Conservation (phyloP, 169 alveolate genomes). For the Perkinsus olseni region DNA sequence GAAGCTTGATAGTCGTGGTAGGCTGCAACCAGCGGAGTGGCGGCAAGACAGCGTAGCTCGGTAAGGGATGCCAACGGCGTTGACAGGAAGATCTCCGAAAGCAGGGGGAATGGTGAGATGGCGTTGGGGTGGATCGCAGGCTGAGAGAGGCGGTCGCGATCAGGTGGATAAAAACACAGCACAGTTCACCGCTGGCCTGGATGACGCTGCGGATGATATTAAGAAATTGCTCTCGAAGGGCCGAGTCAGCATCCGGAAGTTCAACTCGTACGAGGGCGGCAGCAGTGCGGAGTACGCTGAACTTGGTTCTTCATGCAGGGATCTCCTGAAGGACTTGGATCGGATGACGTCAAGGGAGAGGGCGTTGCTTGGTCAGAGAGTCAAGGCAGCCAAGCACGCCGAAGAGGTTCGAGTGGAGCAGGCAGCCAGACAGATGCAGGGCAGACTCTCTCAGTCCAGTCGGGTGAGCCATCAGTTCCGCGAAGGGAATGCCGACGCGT, state of each 20-base stretch:
- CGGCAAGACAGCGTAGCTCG: neutral
- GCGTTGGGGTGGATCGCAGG: neutral
- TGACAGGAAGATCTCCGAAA: neutral
- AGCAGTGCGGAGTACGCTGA: no score
- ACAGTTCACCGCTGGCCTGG: neutral
- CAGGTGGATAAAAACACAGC: neutral
- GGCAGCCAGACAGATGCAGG: neutral
- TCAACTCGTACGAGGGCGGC: neutral
- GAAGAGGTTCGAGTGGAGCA: neutral
- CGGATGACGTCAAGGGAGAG: neutral
- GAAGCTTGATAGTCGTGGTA: neutral
- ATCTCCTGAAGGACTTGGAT: neutral
- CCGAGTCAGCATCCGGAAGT: neutral
- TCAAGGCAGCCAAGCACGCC: neutral
- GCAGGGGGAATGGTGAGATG: neutral
- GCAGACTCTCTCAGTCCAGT: neutral
- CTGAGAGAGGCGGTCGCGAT: neutral
- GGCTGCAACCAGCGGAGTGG: neutral
- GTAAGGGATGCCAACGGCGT: neutral
- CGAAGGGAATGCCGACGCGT: no score
- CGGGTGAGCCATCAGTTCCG: neutral
- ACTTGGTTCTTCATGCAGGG: no score
- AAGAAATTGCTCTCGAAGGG: neutral
- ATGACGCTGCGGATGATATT: neutral
- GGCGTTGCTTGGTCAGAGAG: neutral